phyloP scores from a whole-genome alignment of 23 red algal genomes.

The Gracilaria gracilis region DNA sequence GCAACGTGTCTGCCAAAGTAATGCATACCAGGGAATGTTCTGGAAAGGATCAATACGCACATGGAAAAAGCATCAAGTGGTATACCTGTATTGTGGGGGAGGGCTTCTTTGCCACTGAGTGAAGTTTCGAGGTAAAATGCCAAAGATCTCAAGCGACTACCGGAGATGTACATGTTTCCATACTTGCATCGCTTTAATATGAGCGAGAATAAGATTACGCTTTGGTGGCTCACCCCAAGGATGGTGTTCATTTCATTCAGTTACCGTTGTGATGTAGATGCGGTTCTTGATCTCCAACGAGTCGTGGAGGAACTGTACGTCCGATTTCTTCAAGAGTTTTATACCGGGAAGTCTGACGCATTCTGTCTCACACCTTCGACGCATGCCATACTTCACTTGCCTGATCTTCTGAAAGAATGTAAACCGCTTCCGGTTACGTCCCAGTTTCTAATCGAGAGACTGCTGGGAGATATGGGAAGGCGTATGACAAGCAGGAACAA shows the following conservation, averaged over 20 bases:
- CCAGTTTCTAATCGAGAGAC: constrained; percentile 18
- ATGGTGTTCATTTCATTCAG: background rate
- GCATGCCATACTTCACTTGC: constrained; percentile 18
- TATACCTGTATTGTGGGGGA: background rate
- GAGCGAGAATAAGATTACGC: background rate
- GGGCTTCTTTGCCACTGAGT: background rate
- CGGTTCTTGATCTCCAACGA: background rate
- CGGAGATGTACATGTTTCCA: background rate
- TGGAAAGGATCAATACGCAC: background rate
- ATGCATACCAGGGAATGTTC: background rate
- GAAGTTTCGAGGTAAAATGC: background rate
- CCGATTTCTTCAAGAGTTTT: constrained; percentile 1
- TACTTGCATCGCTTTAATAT: background rate
- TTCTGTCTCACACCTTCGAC: constrained; percentile 1
- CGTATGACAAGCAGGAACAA: background rate
- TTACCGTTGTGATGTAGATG: background rate
- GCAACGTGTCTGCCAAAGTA: background rate
- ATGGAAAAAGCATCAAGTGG: background rate
- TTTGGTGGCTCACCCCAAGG: background rate
- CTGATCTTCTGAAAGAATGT: constrained; percentile 10
- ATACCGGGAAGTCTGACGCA: background rate
- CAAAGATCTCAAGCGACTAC: background rate
- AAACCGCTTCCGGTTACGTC: background rate
- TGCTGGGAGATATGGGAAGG: constrained; percentile 26
- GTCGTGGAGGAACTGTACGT: background rate